Evolutionary conservation across 2,329 filamentous ascomycete species (phyloP), one percentile per base, ranked within the genome.

Genomic region (Trichoderma cornu-damae): DNA sequence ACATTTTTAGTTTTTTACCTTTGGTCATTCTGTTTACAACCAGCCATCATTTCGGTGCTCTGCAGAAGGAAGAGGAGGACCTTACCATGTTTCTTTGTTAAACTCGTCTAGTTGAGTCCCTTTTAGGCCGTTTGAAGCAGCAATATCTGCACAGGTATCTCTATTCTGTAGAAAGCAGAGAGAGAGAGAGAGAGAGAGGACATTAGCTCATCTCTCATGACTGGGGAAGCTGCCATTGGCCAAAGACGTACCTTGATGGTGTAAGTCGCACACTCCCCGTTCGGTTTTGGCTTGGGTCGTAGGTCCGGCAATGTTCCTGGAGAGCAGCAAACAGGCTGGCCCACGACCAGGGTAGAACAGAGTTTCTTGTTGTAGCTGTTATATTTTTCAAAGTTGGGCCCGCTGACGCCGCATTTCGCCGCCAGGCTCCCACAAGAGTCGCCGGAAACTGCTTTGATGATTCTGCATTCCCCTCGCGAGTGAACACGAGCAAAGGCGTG

Each of bases 281-380:
- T 69, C 1, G 62, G 47, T 26, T 63, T 59, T 1, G 69, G 69
- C 62, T 72, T 63, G 0, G 74, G 73, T 1, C 53, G 61, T 9
- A 38, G 14, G 14, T 38, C 35, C 14, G 35, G 35, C 0, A 74
- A 62, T 0, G 60, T 63, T 1, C 74, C 74, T 1, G 63, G 26
- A 7, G 66, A 68, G 58, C 73, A 75, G 63, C 73, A 76, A 0
- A 75, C 70, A 37, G 61, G 65, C 60, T 74, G 66, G 16, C 67
- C 67, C 0, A 66, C 62, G 4, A 51, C 51, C 0, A 79, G 65
- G 0, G 59, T 67, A 3, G 55, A 73, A 76, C 1, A 73, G 62
- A 28, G 42, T 32, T 43, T 42, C 42, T 14, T 18, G 26, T 32
- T 42, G 51, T 46, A 73, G 67, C 32, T 66, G 60, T 79, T 78